phyloP scores from a whole-genome alignment of 805 yeast species.

The Starmerella lactis-condensi region DNA sequence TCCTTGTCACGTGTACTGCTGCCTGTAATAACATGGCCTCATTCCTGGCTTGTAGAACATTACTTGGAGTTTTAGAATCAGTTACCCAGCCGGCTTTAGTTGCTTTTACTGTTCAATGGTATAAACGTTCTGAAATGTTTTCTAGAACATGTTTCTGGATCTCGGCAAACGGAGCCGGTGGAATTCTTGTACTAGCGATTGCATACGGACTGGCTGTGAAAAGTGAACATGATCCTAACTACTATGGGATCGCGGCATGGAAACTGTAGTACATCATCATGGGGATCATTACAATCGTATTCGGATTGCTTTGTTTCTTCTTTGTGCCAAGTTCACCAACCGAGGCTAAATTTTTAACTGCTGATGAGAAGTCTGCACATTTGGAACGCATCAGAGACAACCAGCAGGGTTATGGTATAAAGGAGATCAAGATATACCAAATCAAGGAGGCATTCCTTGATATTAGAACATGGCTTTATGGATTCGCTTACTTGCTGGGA shows the following conservation, averaged over 20 bases:
- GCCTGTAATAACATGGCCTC: slow-evolving; percentile 29
- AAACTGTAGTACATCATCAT: slow-evolving; percentile 38
- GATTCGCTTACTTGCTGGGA: slow-evolving; percentile 26
- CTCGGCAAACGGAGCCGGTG: slow-evolving; percentile 28
- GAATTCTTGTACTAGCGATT: slow-evolving; percentile 19
- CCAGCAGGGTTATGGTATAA: slow-evolving; percentile 42
- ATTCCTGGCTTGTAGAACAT: slow-evolving; percentile 29
- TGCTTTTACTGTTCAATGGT: slow-evolving; percentile 40
- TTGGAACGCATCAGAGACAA: slow-evolving; percentile 36
- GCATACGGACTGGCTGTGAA: slow-evolving; percentile 15
- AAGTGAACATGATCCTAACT: slow-evolving; percentile 2
- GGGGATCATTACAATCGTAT: slow-evolving; percentile 38
- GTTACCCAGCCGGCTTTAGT: slow-evolving; percentile 41
- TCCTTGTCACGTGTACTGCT: slow-evolving; percentile 31
- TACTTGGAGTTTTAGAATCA: slow-evolving; percentile 35
- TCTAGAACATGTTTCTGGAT: slow-evolving; percentile 28
- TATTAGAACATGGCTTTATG: slow-evolving; percentile 31
- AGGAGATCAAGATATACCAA: slow-evolving; percentile 36
- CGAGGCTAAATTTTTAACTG: slow-evolving; percentile 20
- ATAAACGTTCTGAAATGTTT: slow-evolving; percentile 32
- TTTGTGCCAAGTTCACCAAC: slow-evolving; percentile 42
- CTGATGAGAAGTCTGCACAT: slow-evolving; percentile 30
- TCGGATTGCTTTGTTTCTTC: slow-evolving; percentile 31
- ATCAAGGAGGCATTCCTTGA: slow-evolving; percentile 35
- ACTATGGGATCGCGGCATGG: slow-evolving; percentile 33